Base-by-base conservation (phyloP, 2,329 filamentous ascomycete genomes). In the Aspergillus arachidicola region DNA sequence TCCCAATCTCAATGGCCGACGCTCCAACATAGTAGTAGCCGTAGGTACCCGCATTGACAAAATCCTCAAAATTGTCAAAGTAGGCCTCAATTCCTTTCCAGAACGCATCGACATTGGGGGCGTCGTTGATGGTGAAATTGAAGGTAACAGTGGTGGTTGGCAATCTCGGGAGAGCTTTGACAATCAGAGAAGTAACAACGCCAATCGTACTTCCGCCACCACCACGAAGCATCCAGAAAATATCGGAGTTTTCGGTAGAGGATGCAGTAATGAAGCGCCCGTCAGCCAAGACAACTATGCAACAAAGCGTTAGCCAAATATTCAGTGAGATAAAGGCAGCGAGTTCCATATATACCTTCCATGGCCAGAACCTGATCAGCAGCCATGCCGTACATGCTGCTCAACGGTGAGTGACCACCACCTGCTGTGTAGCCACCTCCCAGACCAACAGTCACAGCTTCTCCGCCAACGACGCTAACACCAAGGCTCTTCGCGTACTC, bases 321-420 rank as follows among this genome's bases (percentile, higher is more conserved):
- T 11, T 1, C 23, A n/a, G 4, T 1, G 36, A 16, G 19, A n/a
- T 6, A 6, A 10, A 9, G 0, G 19, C 6, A 19, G 1, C 19
- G 6, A 19, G 12, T 41, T 19, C 12, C 12, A 43, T 43, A 10
- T n/a, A 43, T 59, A 67, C 68, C 68, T 64, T 86, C 78, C 63
- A 83, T 75, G 34, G 79, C 75, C 19, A 89, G 76, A 0, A 83
- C 80, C 54, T 89, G 82, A 66, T 89, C 86, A 0, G 85, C 84
- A 26, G 78, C 83, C 2, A 90, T 76, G 21, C 87, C 87, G 58
- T 83, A 85, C 50, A 72, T 74, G 7, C 82, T 82, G 5, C 74
- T 69, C 30, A 82, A 61, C 0, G 79, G 78, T 2, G 79, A 80
- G 60, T 82, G 78, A 9, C 81, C 81, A 56, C 79, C 81, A 45